A percentile compares a stretch with the other conserved stretches of the same genome.
phyloP scores from a whole-genome alignment of 2,329 filamentous ascomycete genomes.

The Arthrobotrys megalospora region DNA sequence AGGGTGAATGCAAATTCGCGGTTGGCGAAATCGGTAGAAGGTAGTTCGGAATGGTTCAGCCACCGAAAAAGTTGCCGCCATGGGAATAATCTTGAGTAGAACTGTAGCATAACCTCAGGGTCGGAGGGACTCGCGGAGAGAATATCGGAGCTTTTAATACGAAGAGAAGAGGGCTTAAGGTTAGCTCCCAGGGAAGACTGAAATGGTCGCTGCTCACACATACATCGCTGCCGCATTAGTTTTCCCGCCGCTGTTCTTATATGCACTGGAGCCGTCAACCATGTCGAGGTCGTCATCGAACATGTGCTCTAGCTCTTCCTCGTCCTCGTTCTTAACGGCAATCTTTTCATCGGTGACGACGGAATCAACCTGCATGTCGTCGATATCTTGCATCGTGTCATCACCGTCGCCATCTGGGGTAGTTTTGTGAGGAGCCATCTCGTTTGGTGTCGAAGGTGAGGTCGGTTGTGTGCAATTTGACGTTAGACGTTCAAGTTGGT shows the following conservation, averaged over 20 bases:
- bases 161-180: background rate
- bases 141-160: constrained; percentile 40
- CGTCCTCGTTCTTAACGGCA: constrained; percentile 24
- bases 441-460: constrained; percentile 8
- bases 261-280: constrained; percentile 35
- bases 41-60: constrained; percentile 92
- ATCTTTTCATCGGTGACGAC: background rate
- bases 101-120: constrained; percentile 88
- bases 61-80: constrained; percentile 97
- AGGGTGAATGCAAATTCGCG: constrained; percentile 97
- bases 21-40: constrained; percentile 88
- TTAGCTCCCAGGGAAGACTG: constrained; percentile 7
- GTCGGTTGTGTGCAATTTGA: background rate
- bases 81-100: constrained; percentile 95
- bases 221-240: constrained; percentile 28
- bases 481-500: background rate
- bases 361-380: constrained; percentile 47
- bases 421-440: constrained; percentile 40
- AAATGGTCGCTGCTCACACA: constrained; percentile 1
- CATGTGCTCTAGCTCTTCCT: constrained; percentile 39
- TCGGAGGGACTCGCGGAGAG: constrained; percentile 72
- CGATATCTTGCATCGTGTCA: constrained; percentile 47
- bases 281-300: constrained; percentile 45
- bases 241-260: constrained; percentile 26
- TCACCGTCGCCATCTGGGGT: constrained; percentile 34